phyloP scores from a whole-genome alignment of 768 basidiomycete genomes.

The Calocera cornea region DNA sequence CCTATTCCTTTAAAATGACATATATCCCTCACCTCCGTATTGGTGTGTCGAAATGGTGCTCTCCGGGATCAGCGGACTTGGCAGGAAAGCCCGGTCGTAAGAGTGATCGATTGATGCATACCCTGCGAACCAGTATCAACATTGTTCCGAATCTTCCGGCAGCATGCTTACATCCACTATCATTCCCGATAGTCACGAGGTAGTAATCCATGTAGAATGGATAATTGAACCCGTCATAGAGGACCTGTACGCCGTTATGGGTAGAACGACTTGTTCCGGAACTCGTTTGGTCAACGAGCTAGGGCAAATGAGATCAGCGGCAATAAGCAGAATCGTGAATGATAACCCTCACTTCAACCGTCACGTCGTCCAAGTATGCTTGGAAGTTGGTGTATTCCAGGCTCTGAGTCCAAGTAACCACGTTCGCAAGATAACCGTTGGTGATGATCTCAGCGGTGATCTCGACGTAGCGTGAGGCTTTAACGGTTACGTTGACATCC shows the following conservation, averaged over 20 bases:
- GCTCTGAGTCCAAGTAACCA: slow-evolving; percentile 49
- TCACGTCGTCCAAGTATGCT: slow-evolving; percentile 38
- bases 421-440: slow-evolving; percentile 44
- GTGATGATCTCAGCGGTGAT: slow-evolving; percentile 49
- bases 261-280: slow-evolving; percentile 35
- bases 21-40: slow-evolving; percentile 31
- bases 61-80: slow-evolving; percentile 43
- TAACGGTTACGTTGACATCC: slow-evolving; percentile 48
- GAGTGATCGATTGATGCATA: slow-evolving; percentile 44
- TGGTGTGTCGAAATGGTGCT: slow-evolving; percentile 50
- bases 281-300: slow-evolving; percentile 41
- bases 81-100: slow-evolving; percentile 44
- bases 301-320: too few relatives aligned
- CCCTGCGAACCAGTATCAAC: neutral
- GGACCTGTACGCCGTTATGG: slow-evolving; percentile 33
- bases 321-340: neutral
- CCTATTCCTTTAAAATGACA: neutral
- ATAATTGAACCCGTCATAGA: slow-evolving; percentile 42
- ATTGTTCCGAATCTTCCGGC: neutral
- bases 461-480: slow-evolving; percentile 40
- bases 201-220: slow-evolving; percentile 35
- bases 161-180: slow-evolving; percentile 22
- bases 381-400: slow-evolving; percentile 51
- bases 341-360: slow-evolving; percentile 26
- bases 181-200: slow-evolving; percentile 24